Evolutionary conservation across 345 rosid genomes (phyloP), one percentile per base, ranked within the genome.

Genomic region (Camelina sativa): DNA sequence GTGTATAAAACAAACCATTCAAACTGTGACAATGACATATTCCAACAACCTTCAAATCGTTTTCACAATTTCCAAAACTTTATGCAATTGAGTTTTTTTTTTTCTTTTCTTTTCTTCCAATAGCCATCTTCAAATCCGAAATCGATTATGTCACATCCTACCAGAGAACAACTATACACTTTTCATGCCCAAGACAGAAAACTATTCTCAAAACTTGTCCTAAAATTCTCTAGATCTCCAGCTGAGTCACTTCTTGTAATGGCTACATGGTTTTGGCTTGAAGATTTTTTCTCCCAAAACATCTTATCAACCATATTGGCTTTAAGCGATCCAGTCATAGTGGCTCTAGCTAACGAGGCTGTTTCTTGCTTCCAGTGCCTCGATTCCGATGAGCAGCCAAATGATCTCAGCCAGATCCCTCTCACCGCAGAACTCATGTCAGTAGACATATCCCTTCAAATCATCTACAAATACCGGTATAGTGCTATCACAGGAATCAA

Each of bases 241-340:
- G 79, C 75, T 11, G 82, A 85, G 9, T 80, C 81, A 61, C 66
- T 85, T n/a, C 78, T 85, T 8, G 28, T 85, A 40, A 67, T 85
- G 72, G 82, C 89, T 1, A 34, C 76, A 23, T 85, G 89, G 89
- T 57, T 85, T 17, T 85, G 89, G 89, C 74, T 85, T 5, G 85
- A 85, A 68, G 74, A 75, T 0, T 69, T 35, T 30, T 74, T 78
- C 4, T 73, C 28, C 17, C 76, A 78, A 5, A 55, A 77, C 23
- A 34, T 83, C 19, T 13, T 80, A 5, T n/a, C 71, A 37, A 57
- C n/a, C 46, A 70, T 80, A 55, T 5, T 7, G 4, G 3, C 7
- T 10, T 69, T 83, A 1, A 10, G 62, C 0, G 77, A 83, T 67
- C 25, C 58, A 8, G 10, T 80, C n/a, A 16, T 85, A 44, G 8